Percentiles rank a stretch among this genome's conserved stretches.
Conservation (phyloP, 1,139 yeast species). For the Pichia sp. region DNA sequence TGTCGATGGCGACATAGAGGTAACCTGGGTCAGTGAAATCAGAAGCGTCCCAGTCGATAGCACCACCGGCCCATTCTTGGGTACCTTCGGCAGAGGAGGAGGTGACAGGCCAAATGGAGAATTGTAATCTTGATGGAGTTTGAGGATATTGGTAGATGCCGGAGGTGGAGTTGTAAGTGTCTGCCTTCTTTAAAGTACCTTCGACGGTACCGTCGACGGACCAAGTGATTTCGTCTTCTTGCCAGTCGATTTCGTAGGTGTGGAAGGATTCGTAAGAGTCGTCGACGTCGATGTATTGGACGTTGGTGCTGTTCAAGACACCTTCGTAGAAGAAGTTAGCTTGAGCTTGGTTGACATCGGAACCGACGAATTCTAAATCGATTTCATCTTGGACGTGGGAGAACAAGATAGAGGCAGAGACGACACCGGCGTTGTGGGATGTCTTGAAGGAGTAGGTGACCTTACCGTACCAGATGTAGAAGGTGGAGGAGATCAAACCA, state of each 20-base stretch:
- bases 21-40: constrained; percentile 78
- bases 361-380: constrained; percentile 85
- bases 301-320: constrained; percentile 62
- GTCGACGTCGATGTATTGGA: constrained; percentile 45
- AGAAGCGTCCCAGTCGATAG: constrained; percentile 73
- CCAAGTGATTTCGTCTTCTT: constrained; percentile 71
- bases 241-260: constrained; percentile 82
- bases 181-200: constrained; percentile 63
- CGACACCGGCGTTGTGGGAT: constrained; percentile 76
- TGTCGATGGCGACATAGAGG: constrained; percentile 64
- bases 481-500: constrained; percentile 77
- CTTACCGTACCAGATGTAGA: constrained; percentile 87
- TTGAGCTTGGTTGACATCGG: constrained; percentile 62
- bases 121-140: constrained; percentile 84
- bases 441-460: constrained; percentile 67
- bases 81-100: constrained; percentile 68
- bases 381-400: constrained; percentile 84
- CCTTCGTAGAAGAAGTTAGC: constrained; percentile 82
- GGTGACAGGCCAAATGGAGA: constrained; percentile 96
- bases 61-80: constrained; percentile 93
- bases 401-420: constrained; percentile 80
- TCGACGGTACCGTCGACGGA: constrained; percentile 64
- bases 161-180: constrained; percentile 67
- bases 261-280: constrained; percentile 70
- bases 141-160: constrained; percentile 72